These are phyloP conservation scores for Chrysanthemum makinoi DNA, from an alignment of 129 eudicot genomes.

Conservation along the genomic window DNA sequence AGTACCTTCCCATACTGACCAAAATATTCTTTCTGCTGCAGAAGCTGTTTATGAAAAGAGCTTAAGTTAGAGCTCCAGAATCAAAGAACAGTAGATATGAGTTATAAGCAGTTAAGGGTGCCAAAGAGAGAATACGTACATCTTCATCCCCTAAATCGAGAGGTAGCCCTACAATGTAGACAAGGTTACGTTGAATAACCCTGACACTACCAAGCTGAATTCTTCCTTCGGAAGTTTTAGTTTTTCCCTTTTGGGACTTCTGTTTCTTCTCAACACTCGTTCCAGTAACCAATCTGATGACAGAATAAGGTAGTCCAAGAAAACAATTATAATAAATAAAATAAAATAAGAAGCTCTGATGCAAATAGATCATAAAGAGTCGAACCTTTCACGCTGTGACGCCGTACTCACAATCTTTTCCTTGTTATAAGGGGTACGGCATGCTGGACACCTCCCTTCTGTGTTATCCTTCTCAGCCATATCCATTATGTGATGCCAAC, in stretches of 20 bases:
- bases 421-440: constrained; percentile 65
- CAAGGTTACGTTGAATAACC: constrained; percentile 63
- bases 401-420: constrained; percentile 55
- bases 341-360: background rate
- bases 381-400: constrained; percentile 47
- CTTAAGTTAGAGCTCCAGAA: constrained; percentile 9
- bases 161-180: constrained; percentile 55
- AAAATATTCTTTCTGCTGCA: constrained; percentile 50
- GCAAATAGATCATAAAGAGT: constrained; percentile 12
- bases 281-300: constrained; percentile 42
- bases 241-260: constrained; percentile 52
- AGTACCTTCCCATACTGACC: constrained; percentile 61
- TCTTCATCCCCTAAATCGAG: constrained; percentile 62
- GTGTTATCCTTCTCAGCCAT: constrained; percentile 70
- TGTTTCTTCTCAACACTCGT: constrained; percentile 41
- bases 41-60: constrained; percentile 35
- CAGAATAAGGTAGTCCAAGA: background rate
- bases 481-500: constrained; percentile 73
- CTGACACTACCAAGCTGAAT: constrained; percentile 53
- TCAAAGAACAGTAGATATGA: background rate
- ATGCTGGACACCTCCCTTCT: constrained; percentile 70
- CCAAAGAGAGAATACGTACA: constrained; percentile 29
- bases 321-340: background rate
- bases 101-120: background rate
- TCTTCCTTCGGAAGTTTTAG: constrained; percentile 46